Evolutionary conservation across 805 yeast genomes (phyloP), one percentile per base, ranked within the genome.

Genomic region (Candida suzukii): DNA sequence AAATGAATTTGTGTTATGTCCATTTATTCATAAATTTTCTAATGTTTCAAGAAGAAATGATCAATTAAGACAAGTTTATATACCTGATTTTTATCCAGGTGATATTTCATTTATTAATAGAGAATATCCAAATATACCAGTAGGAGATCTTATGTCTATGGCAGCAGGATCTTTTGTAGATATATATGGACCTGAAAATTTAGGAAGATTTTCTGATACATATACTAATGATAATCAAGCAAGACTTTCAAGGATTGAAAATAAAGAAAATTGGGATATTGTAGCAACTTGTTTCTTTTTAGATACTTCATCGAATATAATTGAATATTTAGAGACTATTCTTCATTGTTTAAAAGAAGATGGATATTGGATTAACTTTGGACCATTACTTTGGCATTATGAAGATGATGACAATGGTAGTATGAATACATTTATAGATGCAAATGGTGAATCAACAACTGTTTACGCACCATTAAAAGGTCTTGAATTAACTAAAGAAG

Each of bases 131-230:
- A 41, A 48, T 0, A 64, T 75, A 2, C 68, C 70, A 0, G 69
- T 68, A 28, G 65, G 55, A 13, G 78, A 76, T 7, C 56, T 76
- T 36, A 76, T 84, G 83, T 74, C 85, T 0, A 81, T 83, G 73
- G 71, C 78, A 1, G 78, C 88, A 0, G 93, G 93, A 0, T 78
- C 85, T 0, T 84, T 84, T 54, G 69, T 71, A 4, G 88, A 82
- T 46, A 60, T 82, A 16, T 81, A 80, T 54, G 85, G 86, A 0
- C 78, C 81, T 0, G 53, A 60, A 1, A 56, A 60, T 38, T 46
- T 68, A 38, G 44, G 40, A 4, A 53, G 56, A 14, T 38, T 58
- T 4, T 54, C 70, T 2, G 69, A 65, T 2, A 50, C 61, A 1
- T 68, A 64, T 46, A 54, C 70, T 3, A 43, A 51, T 7, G 74